Percentiles rank a stretch among this genome's conserved stretches.
Evolutionary conservation across 306 rosid genomes (phyloP).

Genomic region (Cyclanthera cordifolia): DNA sequence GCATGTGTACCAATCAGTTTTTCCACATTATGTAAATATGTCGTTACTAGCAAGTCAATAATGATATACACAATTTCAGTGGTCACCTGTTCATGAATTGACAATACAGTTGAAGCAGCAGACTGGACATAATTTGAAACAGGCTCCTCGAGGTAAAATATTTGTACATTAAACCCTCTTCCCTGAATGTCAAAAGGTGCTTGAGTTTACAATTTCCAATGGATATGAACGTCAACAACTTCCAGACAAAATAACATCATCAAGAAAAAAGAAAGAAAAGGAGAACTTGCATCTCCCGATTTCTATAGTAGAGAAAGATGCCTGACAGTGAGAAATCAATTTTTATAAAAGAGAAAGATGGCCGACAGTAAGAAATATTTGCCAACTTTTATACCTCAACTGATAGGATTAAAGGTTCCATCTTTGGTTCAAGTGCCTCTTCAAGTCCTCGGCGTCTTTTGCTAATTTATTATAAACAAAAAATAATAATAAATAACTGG

Average conservation of each 20-base stretch:
- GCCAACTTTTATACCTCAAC: constrained; percentile 50
- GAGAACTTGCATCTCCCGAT: not conserved
- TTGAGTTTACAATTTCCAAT: not conserved
- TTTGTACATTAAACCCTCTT: constrained; percentile 79
- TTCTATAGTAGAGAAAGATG: not conserved
- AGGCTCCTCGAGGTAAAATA: constrained; percentile 74
- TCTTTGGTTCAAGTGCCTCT: constrained; percentile 34
- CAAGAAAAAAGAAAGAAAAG: not conserved
- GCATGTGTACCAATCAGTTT: not conserved
- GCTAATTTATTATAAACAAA: constrained; percentile 41
- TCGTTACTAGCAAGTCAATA: not conserved
- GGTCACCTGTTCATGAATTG: constrained; percentile 66
- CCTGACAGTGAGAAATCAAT: not conserved
- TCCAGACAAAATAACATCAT: not conserved
- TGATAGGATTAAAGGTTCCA: constrained; percentile 72
- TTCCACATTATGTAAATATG: not conserved
- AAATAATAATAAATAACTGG: constrained; percentile 10
- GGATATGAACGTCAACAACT: constrained; percentile 10
- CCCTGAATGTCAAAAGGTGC: constrained; percentile 47
- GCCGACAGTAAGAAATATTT: not conserved
- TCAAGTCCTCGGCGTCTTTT: constrained; percentile 48
- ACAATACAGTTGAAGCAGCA: constrained; percentile 63
- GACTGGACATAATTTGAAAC: constrained; percentile 67
- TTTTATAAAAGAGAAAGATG: constrained; percentile 12
- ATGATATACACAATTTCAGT: constrained; percentile 2